Base-by-base conservation (phyloP, 2,329 filamentous ascomycete genomes). In the Ceratocystis variospora region DNA sequence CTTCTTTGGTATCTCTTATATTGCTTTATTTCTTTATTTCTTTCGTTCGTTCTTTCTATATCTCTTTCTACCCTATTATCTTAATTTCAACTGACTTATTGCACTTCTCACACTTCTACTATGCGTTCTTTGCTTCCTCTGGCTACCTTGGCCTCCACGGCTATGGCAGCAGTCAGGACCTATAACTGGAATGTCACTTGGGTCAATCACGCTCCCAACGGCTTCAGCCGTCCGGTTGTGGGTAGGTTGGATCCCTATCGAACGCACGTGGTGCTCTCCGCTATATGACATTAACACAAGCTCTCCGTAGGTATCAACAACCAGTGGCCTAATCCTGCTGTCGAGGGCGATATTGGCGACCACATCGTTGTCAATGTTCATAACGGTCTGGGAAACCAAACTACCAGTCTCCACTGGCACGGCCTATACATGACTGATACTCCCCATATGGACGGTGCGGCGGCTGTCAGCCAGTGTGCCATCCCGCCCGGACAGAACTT, bases 401-500 rank as follows among this genome's bases (percentile, higher is more conserved):
- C 77, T 2, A 80, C 80, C 3, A 79, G 79, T 55, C 68, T 82
- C 1, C 80, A 79, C 72, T 87, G 82, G 73, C 85, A 87, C 72
- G 85, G 85, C 28, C 73, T 86, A 68, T 79, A 76, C 72, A 80
- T 83, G 73, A 75, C 78, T 70, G 76, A 77, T 45, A 83, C 80
- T 1, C 76, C 74, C 4, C 74, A 79, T 41, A 84, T 86, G 79
- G 85, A 88, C 72, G 85, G 85, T 0, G 79, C 82, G 1, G 75
- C 74, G 1, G 77, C 77, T 15, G 78, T 81, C 3, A 82, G 80
- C 0, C 83, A 86, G 70, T 84, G 80, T 69, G 72, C 79, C 0
- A 76, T 86, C 19, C 75, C 77, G 2, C 80, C 83, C 0, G 81
- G 79, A 3, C 73, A 74, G n/a, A 77, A 73, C 17, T 78, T 85